These are phyloP conservation scores for Millerago galiae DNA, from an alignment of 805 yeast species.

Conservation along the genomic window DNA sequence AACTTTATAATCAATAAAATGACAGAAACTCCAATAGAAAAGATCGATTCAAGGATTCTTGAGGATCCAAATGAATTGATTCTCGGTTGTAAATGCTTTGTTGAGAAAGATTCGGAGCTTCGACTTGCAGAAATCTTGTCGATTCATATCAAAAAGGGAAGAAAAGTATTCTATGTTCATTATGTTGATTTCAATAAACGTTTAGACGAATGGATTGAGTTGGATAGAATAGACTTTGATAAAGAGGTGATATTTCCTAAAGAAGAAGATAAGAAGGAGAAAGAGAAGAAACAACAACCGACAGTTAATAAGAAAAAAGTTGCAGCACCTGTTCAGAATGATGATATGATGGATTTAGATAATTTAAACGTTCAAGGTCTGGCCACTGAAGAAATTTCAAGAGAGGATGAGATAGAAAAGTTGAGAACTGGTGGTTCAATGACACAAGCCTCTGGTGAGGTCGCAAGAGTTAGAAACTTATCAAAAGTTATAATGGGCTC, in stretches of 20 bases:
- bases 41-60: constrained; percentile 19
- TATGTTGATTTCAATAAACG: constrained; percentile 93
- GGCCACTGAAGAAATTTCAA: constrained; percentile 58
- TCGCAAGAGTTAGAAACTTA: constrained; percentile 85
- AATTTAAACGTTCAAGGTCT: constrained; percentile 80
- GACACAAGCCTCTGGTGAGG: constrained; percentile 85
- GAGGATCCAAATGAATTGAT: constrained; percentile 43
- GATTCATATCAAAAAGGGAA: constrained; percentile 65
- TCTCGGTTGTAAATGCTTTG: constrained; percentile 79
- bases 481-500: constrained; percentile 77
- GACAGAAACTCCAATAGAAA: constrained; percentile 1
- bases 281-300: constrained; percentile 31
- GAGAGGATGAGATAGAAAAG: constrained; percentile 91
- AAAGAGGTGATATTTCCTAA: constrained; percentile 68
- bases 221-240: constrained; percentile 64
- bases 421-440: constrained; percentile 94
- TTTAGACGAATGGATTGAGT: constrained; percentile 88
- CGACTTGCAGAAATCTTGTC: constrained; percentile 84
- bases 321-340: constrained; percentile 19
- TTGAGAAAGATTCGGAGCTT: constrained; percentile 71
- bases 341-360: constrained; percentile 79
- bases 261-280: constrained; percentile 36
- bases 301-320: constrained; percentile 26
- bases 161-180: constrained; percentile 83
- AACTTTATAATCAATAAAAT: neutral